Base-by-base conservation (phyloP, 2,329 filamentous ascomycete species). In the Lachnellula willkommii region DNA sequence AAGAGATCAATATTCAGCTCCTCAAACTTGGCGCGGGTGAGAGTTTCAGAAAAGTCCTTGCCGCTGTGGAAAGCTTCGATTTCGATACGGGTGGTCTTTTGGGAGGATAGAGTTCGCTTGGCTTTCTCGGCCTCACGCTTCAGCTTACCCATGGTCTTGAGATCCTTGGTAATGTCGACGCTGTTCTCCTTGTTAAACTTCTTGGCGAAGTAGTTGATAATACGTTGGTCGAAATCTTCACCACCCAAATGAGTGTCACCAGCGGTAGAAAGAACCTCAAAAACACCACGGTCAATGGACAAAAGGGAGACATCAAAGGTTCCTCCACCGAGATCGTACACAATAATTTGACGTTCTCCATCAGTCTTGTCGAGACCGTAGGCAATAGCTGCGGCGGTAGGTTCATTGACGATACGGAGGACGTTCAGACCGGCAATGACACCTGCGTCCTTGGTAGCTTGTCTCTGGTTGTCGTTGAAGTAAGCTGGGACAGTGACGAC, bases 91-190 rank as follows among this genome's bases (percentile, higher is more conserved):
- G 90, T 90, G 64, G 88, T 91, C 86, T 90, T 92, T 79, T 95
- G 90, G 65, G 90, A 94, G 71, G 89, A 96, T 55, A 99, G 87
- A 68, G 92, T 95, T 72, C 94, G 90, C 89, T 99, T 99, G 78
- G 94, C 94, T 86, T 96, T 96, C 78, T 99, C 94, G 67, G 94
- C 93, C 77, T 97, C 94, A 69, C 94, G 92, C 90, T 97, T 97
- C 68, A 99, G 85, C 81, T 97, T 99, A 79, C 92, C 90, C 92
- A 97, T 97, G 65, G 93, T 88, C 89, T 96, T 96, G 65, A 87
- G 78, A 72, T 97, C 91, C 82, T 95, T 95, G 78, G 86, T 89
- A 72, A 97, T 84, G 68, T 99, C 91, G 66, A 95, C 90, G 68
- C 76, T 78, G 81, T 96, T 83, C 84, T 96, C 94, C 88, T 96